These are phyloP conservation scores for Plasmodium ovale DNA, from an alignment of 169 alveolate species.

Conservation along the genomic window DNA sequence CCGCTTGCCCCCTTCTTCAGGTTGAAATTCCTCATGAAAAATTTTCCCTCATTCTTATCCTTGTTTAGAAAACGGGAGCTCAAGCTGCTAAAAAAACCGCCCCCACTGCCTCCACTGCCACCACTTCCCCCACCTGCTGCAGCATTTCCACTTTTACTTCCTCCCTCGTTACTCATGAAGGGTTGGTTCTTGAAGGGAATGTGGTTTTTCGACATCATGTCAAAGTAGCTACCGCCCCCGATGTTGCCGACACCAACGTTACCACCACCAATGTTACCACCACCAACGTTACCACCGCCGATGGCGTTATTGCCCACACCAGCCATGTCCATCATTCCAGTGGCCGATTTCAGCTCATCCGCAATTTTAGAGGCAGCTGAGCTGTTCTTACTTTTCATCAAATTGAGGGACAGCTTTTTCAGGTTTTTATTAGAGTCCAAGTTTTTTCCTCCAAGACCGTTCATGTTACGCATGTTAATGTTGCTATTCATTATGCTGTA, in stretches of 20 bases:
- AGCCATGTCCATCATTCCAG: too few species aligned
- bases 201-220: slow-evolving; percentile 33
- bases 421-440: slow-evolving; percentile 52
- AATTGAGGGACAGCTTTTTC: slow-evolving; percentile 40
- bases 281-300: background rate
- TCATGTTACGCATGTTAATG: slow-evolving; percentile 8
- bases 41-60: slow-evolving; percentile 24
- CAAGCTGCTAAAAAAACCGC: slow-evolving; percentile 15
- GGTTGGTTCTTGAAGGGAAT: slow-evolving; percentile 28
- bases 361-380: slow-evolving; percentile 9
- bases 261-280: background rate
- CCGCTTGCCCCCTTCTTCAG: slow-evolving; percentile 13
- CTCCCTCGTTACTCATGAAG: slow-evolving; percentile 6
- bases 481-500: background rate
- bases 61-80: slow-evolving; percentile 21
- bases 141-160: background rate
- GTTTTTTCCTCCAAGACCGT: slow-evolving; percentile 29
- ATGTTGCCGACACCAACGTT: background rate
- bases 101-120: background rate
- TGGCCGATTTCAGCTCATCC: too few species aligned
- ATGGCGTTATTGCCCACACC: too few species aligned
- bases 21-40: slow-evolving; percentile 18
- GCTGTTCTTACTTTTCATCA: slow-evolving; percentile 29
- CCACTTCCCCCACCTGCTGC: background rate
- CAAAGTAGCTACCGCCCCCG: slow-evolving; percentile 10